These are phyloP conservation scores for Sequoiadendron giganteum DNA, from an alignment of 75 land plant species.

Conservation along the genomic window DNA sequence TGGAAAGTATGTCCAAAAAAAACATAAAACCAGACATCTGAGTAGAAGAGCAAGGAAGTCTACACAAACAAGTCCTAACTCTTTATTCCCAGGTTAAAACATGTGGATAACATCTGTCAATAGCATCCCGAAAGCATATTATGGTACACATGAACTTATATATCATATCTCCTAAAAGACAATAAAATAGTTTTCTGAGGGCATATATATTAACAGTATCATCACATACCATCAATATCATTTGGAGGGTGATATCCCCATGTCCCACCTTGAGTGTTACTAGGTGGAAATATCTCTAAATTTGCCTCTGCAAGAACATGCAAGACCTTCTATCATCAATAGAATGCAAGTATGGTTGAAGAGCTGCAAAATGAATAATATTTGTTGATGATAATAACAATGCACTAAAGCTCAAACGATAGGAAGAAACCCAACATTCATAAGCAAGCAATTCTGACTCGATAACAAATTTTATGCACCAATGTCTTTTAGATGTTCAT, in stretches of 20 bases:
- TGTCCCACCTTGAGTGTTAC: constrained; percentile 36
- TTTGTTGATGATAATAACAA: background rate
- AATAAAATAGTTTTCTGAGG: background rate
- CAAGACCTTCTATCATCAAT: background rate
- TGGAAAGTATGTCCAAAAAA: background rate
- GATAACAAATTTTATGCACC: background rate
- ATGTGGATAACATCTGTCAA: background rate
- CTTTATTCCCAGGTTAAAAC: background rate
- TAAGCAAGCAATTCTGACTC: background rate
- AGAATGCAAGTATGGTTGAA: background rate
- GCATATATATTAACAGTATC: background rate
- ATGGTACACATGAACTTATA: background rate
- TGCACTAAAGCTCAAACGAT: background rate
- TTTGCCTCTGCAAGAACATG: constrained; percentile 34
- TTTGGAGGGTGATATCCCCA: constrained; percentile 42
- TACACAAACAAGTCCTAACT: background rate
- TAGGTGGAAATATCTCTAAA: constrained; percentile 45
- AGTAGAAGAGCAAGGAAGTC: background rate
- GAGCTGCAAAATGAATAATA: background rate
- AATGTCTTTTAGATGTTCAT: background rate
- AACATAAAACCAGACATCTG: background rate
- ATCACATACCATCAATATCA: constrained; percentile 48
- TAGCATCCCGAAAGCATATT: background rate
- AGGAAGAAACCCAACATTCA: background rate
- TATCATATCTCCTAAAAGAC: background rate